phyloP scores from a whole-genome alignment of 805 yeast genomes.

The Hanseniaspora clermontiae region DNA sequence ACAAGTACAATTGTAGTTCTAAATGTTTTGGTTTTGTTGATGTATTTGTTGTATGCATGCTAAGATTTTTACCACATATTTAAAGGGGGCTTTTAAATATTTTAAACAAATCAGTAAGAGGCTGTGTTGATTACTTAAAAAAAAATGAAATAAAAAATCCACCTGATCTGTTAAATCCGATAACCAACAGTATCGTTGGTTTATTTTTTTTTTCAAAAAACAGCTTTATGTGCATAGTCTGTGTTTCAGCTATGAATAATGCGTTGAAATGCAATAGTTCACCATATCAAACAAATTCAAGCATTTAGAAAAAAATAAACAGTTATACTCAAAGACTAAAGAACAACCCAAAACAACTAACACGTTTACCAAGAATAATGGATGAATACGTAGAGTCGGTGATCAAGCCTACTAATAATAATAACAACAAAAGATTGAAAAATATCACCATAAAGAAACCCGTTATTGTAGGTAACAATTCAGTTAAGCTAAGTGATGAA shows the following conservation, averaged over 20 bases:
- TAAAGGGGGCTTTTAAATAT: not conserved
- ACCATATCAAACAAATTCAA: not conserved
- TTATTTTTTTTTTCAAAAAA: not conserved
- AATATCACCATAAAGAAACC: slow-evolving; percentile 66
- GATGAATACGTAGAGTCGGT: slow-evolving; percentile 3
- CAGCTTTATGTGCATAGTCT: too few species aligned
- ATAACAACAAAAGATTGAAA: slow-evolving; percentile 27
- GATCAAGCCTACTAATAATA: not conserved
- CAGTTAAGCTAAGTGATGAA: slow-evolving; percentile 49
- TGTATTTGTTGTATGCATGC: too few species aligned
- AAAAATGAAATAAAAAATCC: too few species aligned
- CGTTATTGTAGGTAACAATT: slow-evolving; percentile 67
- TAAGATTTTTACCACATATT: not conserved
- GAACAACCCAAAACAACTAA: not conserved
- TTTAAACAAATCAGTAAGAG: too few species aligned
- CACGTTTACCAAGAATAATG: not conserved
- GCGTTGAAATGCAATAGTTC: not conserved
- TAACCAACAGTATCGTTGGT: too few species aligned
- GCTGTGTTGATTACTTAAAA: too few species aligned
- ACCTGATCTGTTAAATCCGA: too few species aligned
- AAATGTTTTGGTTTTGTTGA: too few species aligned
- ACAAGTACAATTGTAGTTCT: too few species aligned
- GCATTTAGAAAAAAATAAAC: not conserved
- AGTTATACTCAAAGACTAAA: not conserved
- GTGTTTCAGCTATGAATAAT: too few species aligned